Evolutionary conservation across 2,329 filamentous ascomycete genomes (phyloP).

Genomic region (Colletotrichum godetiae): DNA sequence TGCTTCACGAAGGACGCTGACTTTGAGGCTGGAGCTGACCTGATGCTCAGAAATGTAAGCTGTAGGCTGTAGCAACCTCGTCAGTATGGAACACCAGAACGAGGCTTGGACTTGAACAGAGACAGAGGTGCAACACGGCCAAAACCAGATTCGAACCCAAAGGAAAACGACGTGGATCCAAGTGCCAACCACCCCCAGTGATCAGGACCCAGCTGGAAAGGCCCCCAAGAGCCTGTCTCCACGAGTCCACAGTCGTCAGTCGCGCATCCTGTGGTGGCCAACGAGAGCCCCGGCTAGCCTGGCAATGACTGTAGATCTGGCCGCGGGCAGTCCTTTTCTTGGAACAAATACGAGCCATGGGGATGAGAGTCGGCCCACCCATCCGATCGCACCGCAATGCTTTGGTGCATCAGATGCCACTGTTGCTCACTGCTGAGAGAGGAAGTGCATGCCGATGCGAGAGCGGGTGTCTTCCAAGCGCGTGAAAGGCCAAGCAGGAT

Average conservation of each 20-base stretch:
- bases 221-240: background rate
- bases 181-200: background rate
- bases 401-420: background rate
- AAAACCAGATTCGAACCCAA: conserved; percentile 6
- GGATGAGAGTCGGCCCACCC: conserved; percentile 23
- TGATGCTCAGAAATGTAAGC: background rate
- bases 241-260: conserved; percentile 18
- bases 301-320: conserved; percentile 27
- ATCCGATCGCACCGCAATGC: conserved; percentile 13
- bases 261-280: conserved; percentile 14
- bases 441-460: conserved; percentile 1
- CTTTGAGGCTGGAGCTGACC: background rate
- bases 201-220: background rate
- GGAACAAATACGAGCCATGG: conserved; percentile 32
- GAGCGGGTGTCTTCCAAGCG: background rate
- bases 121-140: background rate
- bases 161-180: conserved; percentile 8
- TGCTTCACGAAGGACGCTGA: background rate
- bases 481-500: background rate
- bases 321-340: conserved; percentile 31
- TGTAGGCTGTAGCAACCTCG: background rate
- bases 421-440: background rate
- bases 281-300: background rate
- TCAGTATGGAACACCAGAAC: background rate
- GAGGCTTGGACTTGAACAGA: background rate